Evolutionary conservation across 441 rosid genomes (phyloP), one percentile per base, ranked within the genome.

Genomic region (Jatropha multifida): DNA sequence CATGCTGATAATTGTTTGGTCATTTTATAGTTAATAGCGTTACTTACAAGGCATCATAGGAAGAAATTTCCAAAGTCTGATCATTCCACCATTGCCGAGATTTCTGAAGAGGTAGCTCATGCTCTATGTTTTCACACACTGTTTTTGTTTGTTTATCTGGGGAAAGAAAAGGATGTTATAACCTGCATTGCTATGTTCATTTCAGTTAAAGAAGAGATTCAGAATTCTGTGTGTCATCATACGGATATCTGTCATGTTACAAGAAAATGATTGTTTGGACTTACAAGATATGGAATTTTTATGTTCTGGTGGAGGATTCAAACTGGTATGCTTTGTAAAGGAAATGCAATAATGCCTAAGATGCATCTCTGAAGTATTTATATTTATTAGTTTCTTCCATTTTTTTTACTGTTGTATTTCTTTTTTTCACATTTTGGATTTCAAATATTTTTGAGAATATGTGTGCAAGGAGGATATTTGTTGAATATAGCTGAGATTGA

Each of bases 11-110:
- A 18, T 7, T 26, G 10, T 71, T 58, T 71, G 60, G 59, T 26
- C 44, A 46, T 51, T 52, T 74, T 82, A 55, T 82, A 92, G 97
- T 66, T 90, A 78, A 86, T 92, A 69, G 93, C 93, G n/a, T 62
- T 88, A 68, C 94, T 92, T 46, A 76, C 86, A 63, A 87, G 85
- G 85, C 84, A 87, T 83, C 94, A 92, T 70, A 81, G 92, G 79
- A 91, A 89, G 81, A 91, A 89, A 77, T 85, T 87, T 74, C 96
- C 91, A 3, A 83, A 85, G 78, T 78, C 79, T 64, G 78, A 79
- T 58, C 78, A 71, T 71, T 67, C 75, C 67, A 83, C 84, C 46
- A 67, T 86, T 71, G 78, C 77, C 66, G 79, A 78, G 65, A 82
- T 86, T 26, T 62, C 84, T 65, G 86, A 80, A 73, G 81, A 87